Evolutionary conservation across 2,329 filamentous ascomycete species (phyloP).

Genomic region (Orbilia quercus): DNA sequence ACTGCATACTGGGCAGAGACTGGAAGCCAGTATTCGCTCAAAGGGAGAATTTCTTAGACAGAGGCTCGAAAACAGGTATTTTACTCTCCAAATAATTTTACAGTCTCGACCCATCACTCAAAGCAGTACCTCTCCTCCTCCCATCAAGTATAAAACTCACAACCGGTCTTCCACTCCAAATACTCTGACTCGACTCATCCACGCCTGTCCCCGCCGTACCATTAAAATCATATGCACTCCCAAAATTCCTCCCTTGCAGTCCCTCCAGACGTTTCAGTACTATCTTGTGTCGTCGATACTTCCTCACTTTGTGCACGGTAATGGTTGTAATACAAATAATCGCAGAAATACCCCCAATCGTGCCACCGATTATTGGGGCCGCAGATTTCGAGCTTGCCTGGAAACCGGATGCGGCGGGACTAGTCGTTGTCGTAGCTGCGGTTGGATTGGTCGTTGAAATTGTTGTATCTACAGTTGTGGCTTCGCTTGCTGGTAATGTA

Average conservation of each 20-base stretch:
- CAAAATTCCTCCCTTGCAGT: constrained; percentile 16
- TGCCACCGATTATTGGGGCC: constrained; percentile 48
- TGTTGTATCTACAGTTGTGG: no score
- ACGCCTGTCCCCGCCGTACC: constrained; percentile 30
- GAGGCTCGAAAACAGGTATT: no score
- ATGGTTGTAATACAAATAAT: constrained; percentile 30
- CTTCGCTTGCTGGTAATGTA: background rate
- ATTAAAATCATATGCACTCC: constrained; percentile 22
- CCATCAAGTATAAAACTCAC: constrained; percentile 44
- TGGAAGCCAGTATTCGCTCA: no score
- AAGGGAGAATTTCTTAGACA: no score
- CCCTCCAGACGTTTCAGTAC: constrained; percentile 30
- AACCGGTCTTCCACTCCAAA: constrained; percentile 39
- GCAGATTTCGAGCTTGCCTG: constrained; percentile 14
- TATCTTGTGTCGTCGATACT: constrained; percentile 19
- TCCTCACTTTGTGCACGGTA: constrained; percentile 37
- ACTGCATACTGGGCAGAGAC: no score
- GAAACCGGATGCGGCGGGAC: background rate
- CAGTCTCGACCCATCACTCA: constrained; percentile 26
- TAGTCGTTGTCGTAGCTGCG: background rate
- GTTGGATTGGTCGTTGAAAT: background rate
- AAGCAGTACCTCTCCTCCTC: constrained; percentile 21
- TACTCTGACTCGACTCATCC: constrained; percentile 35
- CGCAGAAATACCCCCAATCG: constrained; percentile 29
- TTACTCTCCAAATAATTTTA: background rate